These are phyloP conservation scores for Ceratocystis huliohia DNA, from an alignment of 2,329 filamentous ascomycete genomes.

Conservation along the genomic window DNA sequence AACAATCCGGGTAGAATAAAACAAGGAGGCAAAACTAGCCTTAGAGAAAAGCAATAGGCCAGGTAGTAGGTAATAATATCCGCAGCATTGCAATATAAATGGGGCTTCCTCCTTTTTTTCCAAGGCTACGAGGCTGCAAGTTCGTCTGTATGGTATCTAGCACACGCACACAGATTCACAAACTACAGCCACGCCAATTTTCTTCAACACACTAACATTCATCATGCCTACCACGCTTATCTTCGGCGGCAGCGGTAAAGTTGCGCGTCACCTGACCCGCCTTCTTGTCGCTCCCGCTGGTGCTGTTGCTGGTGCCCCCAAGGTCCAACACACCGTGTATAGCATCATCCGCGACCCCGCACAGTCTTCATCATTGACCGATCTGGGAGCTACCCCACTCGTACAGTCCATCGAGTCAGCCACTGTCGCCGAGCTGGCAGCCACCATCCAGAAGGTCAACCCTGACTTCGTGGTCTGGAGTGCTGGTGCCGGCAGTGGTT, in stretches of 20 bases:
- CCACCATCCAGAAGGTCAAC: constrained; percentile 27
- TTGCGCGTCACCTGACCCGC: constrained; percentile 23
- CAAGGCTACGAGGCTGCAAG: too few relatives aligned
- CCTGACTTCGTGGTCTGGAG: constrained; percentile 29
- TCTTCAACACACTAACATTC: constrained; percentile 2
- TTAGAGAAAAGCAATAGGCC: not conserved
- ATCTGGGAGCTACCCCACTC: constrained; percentile 33
- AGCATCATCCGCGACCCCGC: constrained; percentile 26
- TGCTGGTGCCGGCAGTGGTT: constrained; percentile 25
- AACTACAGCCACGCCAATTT: too few relatives aligned
- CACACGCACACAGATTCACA: not conserved
- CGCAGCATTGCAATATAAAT: not conserved
- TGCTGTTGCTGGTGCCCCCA: constrained; percentile 12
- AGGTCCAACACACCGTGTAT: constrained; percentile 23
- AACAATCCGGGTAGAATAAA: not conserved
- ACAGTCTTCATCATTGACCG: constrained; percentile 29
- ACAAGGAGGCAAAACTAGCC: not conserved
- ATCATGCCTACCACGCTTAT: constrained; percentile 25
- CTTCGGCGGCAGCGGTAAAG: constrained; percentile 25
- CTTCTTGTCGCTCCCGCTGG: constrained; percentile 17
- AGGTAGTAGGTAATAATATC: too few relatives aligned
- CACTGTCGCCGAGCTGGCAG: constrained; percentile 29
- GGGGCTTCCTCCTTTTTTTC: not conserved
- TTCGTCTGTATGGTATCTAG: not conserved
- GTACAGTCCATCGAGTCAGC: constrained; percentile 33